Conservation (phyloP, 768 basidiomycete species). For the Rhodotorula kratochvilovae region DNA sequence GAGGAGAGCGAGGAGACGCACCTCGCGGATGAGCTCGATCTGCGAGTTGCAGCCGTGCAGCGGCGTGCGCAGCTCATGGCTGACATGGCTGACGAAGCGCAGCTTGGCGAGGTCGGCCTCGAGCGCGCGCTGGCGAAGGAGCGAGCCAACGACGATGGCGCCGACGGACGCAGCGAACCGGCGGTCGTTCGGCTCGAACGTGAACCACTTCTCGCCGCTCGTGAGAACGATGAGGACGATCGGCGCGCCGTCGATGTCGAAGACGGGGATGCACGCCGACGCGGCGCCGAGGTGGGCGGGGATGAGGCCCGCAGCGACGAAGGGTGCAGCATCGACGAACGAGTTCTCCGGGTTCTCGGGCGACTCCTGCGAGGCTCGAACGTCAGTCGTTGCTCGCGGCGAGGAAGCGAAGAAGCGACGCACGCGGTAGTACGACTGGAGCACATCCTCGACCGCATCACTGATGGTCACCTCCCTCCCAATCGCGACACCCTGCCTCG, state of each 20-base stretch:
- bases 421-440: background rate
- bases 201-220: constrained; percentile 23
- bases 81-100: constrained; percentile 22
- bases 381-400: too few species aligned
- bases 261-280: constrained; percentile 16
- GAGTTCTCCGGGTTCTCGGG: background rate
- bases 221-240: constrained; percentile 28
- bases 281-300: background rate
- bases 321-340: background rate
- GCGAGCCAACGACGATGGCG: constrained; percentile 21
- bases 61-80: constrained; percentile 30
- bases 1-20: background rate
- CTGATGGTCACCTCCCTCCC: background rate
- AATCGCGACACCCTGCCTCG: background rate
- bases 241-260: constrained; percentile 26
- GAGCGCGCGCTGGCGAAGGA: constrained; percentile 21
- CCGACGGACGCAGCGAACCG: constrained; percentile 16
- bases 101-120: constrained; percentile 33
- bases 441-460: constrained; percentile 6
- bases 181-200: constrained; percentile 25
- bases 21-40: constrained; percentile 35
- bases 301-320: constrained; percentile 3
- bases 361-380: background rate
- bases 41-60: constrained; percentile 25
- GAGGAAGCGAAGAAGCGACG: background rate